phyloP scores from a whole-genome alignment of 805 yeast genomes.

The Candida maris region DNA sequence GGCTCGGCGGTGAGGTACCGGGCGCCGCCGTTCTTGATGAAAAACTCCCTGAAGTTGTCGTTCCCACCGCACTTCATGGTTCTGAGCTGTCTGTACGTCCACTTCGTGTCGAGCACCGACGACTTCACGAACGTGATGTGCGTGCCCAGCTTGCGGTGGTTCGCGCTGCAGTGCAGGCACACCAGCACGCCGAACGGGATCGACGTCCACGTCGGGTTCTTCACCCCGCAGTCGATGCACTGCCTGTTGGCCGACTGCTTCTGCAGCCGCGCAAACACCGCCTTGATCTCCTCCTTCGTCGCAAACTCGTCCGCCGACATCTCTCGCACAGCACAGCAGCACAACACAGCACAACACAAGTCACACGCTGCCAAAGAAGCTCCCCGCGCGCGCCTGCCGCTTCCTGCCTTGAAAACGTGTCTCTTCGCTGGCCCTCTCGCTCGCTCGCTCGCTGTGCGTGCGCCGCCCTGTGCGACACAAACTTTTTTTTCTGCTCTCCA shows the following conservation, averaged over 20 bases:
- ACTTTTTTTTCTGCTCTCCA: too few relatives aligned
- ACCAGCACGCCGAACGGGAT: slow-evolving; percentile 91
- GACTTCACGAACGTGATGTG: slow-evolving; percentile 95
- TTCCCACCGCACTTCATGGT: slow-evolving; percentile 95
- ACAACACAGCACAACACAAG: too few relatives aligned
- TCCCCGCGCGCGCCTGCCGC: too few relatives aligned
- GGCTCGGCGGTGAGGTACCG: slow-evolving; percentile 65
- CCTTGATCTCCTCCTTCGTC: slow-evolving; percentile 63
- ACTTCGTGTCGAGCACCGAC: slow-evolving; percentile 77
- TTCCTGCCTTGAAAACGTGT: too few relatives aligned
- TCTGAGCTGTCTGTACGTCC: slow-evolving; percentile 88
- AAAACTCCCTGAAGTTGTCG: slow-evolving; percentile 77
- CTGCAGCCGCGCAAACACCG: slow-evolving; percentile 60
- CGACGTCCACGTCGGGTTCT: slow-evolving; percentile 98
- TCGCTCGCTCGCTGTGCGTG: too few relatives aligned
- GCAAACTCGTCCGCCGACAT: slow-evolving; percentile 42
- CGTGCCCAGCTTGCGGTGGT: slow-evolving; percentile 93
- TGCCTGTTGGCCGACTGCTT: slow-evolving; percentile 67
- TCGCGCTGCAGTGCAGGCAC: slow-evolving; percentile 93
- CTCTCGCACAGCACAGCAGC: background rate
- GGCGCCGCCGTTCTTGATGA: slow-evolving; percentile 81
- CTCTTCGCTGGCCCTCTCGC: too few relatives aligned
- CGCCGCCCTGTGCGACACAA: too few relatives aligned
- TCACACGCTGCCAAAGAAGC: too few relatives aligned
- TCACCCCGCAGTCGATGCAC: slow-evolving; percentile 92